phyloP scores from a whole-genome alignment of 495 filamentous ascomycete genomes.

The Hamigera avellanea region DNA sequence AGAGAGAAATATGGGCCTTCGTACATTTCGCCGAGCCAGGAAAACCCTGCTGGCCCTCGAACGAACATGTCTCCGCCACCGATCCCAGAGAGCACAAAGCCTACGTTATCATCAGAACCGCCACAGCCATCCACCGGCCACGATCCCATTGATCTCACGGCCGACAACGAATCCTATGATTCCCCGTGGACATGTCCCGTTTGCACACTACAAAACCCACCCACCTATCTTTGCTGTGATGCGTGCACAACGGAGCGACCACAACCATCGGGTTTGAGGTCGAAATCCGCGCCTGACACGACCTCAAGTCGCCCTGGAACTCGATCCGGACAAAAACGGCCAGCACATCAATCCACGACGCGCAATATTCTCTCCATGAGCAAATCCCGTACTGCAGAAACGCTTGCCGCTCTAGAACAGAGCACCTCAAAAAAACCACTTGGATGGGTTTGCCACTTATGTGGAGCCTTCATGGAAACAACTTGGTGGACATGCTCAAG shows the following conservation, averaged over 20 bases:
- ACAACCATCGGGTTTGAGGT: constrained; percentile 14
- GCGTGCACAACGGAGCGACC: constrained; percentile 61
- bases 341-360: background rate
- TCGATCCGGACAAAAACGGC: background rate
- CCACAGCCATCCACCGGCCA: background rate
- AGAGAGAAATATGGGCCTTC: constrained; percentile 54
- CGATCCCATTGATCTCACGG: constrained; percentile 6
- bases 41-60: constrained; percentile 47
- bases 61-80: constrained; percentile 14
- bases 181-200: constrained; percentile 60
- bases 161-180: constrained; percentile 21
- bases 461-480: constrained; percentile 52
- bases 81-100: constrained; percentile 11
- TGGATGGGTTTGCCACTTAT: constrained; percentile 58
- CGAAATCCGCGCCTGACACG: background rate
- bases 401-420: constrained; percentile 25
- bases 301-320: background rate
- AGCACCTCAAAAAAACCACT: constrained; percentile 34
- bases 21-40: constrained; percentile 52
- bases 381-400: constrained; percentile 22
- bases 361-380: constrained; percentile 20
- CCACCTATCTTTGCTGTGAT: constrained; percentile 60
- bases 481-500: constrained; percentile 70
- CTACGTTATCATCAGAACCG: constrained; percentile 4
- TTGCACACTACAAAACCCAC: constrained; percentile 77